phyloP scores from a whole-genome alignment of 345 rosid genomes.

The Camelina sativa region DNA sequence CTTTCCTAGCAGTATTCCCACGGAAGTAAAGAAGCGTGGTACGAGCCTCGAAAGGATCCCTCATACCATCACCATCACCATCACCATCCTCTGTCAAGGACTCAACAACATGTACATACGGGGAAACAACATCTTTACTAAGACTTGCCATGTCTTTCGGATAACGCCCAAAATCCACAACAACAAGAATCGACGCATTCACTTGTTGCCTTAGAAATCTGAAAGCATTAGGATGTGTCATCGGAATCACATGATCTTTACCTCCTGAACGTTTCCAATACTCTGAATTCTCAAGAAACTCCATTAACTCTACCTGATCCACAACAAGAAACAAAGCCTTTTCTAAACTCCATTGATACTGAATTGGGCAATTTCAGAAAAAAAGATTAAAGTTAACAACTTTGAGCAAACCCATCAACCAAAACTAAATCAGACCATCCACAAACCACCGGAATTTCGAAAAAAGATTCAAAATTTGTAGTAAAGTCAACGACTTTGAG shows the following conservation, averaged over 20 bases:
- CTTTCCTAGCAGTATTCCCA: slow-evolving; percentile 91
- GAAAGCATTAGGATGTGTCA: slow-evolving; percentile 99
- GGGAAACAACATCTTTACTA: slow-evolving; percentile 88
- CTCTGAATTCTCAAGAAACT: slow-evolving; percentile 65
- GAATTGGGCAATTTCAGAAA: neutral
- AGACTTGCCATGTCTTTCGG: slow-evolving; percentile 71
- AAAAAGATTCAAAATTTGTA: neutral
- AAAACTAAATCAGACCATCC: slow-evolving; percentile 2
- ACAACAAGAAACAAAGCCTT: slow-evolving; percentile 12
- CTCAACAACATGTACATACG: slow-evolving; percentile 92
- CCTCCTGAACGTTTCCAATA: slow-evolving; percentile 95
- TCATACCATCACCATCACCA: slow-evolving; percentile 33
- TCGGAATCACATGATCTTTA: slow-evolving; percentile 93
- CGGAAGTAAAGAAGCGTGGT: slow-evolving; percentile 84
- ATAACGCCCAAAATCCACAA: slow-evolving; percentile 91
- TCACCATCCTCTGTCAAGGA: slow-evolving; percentile 64
- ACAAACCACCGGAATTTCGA: too few relatives aligned
- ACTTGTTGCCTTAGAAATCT: slow-evolving; percentile 83
- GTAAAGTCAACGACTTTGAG: slow-evolving; percentile 6
- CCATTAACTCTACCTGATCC: slow-evolving; percentile 74
- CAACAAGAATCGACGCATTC: slow-evolving; percentile 86
- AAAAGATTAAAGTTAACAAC: slow-evolving; percentile 10
- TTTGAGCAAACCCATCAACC: neutral
- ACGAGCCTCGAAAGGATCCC: slow-evolving; percentile 76
- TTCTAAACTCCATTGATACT: neutral